Percentiles rank a stretch among this genome's conserved stretches.
These are phyloP conservation scores for Phaeodactylum tricornutum DNA, from an alignment of 108 stramenopile genomes.

Conservation along the genomic window DNA sequence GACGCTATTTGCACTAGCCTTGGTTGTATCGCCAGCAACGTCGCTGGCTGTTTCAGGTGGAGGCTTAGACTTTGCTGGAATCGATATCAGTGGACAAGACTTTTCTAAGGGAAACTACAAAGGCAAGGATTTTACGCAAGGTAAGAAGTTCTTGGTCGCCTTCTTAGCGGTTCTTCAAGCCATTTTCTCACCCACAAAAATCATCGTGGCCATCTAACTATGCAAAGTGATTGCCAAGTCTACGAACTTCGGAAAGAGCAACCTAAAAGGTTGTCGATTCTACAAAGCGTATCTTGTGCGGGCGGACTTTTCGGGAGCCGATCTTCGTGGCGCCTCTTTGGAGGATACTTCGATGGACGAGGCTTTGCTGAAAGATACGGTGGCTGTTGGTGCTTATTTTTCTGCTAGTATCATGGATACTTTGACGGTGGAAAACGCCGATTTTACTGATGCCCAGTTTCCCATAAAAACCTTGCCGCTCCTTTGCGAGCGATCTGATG, in stretches of 20 bases:
- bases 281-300: slow-evolving; percentile 82
- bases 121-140: slow-evolving; percentile 83
- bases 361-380: slow-evolving; percentile 49
- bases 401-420: slow-evolving; percentile 53
- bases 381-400: slow-evolving; percentile 72
- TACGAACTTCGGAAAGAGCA: slow-evolving; percentile 61
- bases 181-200: not conserved
- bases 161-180: not conserved
- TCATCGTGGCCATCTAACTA: not conserved
- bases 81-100: slow-evolving; percentile 72
- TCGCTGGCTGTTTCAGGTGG: slow-evolving; percentile 35
- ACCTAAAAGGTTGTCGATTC: slow-evolving; percentile 75
- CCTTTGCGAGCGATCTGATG: slow-evolving; percentile 66
- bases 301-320: slow-evolving; percentile 61
- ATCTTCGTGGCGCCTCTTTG: slow-evolving; percentile 65
- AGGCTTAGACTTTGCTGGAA: slow-evolving; percentile 61
- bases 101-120: slow-evolving; percentile 67
- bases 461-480: slow-evolving; percentile 52
- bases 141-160: slow-evolving; percentile 6
- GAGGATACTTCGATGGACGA: slow-evolving; percentile 78
- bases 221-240: slow-evolving; percentile 55
- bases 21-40: not conserved
- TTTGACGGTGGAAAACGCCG: slow-evolving; percentile 43
- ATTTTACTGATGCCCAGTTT: slow-evolving; percentile 80
- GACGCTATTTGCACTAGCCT: not conserved